A percentile compares a stretch with the other conserved stretches of the same genome.
Evolutionary conservation across 305 asterid species (phyloP).

Genomic region (Fraxinus sp.): DNA sequence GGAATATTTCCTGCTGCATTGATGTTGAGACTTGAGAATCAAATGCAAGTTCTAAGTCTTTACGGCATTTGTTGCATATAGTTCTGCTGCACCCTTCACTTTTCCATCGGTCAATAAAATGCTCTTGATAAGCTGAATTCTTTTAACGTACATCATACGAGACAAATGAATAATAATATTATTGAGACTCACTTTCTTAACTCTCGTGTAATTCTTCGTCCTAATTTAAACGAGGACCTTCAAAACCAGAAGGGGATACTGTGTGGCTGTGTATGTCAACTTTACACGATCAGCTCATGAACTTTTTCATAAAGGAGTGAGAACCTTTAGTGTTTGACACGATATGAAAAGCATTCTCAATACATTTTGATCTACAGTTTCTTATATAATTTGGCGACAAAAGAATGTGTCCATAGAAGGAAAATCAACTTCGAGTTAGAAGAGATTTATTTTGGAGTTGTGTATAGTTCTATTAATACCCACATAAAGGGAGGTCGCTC

Average conservation of each 20-base stretch:
- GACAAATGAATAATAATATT: no score
- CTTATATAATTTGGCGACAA: neutral
- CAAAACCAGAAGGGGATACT: neutral
- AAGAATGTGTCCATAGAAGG: neutral
- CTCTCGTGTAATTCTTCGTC: neutral
- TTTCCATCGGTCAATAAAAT: no score
- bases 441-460: neutral
- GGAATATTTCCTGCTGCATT: no score
- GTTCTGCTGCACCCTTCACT: no score
- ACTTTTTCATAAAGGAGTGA: neutral
- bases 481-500: neutral
- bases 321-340: neutral
- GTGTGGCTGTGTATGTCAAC: neutral
- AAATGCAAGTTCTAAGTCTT: no score
- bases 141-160: no score
- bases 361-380: neutral
- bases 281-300: neutral
- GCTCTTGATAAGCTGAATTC: no score
- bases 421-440: neutral
- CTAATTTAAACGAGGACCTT: neutral
- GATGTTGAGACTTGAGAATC: no score
- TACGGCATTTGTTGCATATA: no score
- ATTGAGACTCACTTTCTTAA: no score
- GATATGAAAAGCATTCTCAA: neutral
- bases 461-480: neutral